Evolutionary conservation across 2,329 filamentous ascomycete species (phyloP).

Genomic region (Pseudocercospora fijiensis): DNA sequence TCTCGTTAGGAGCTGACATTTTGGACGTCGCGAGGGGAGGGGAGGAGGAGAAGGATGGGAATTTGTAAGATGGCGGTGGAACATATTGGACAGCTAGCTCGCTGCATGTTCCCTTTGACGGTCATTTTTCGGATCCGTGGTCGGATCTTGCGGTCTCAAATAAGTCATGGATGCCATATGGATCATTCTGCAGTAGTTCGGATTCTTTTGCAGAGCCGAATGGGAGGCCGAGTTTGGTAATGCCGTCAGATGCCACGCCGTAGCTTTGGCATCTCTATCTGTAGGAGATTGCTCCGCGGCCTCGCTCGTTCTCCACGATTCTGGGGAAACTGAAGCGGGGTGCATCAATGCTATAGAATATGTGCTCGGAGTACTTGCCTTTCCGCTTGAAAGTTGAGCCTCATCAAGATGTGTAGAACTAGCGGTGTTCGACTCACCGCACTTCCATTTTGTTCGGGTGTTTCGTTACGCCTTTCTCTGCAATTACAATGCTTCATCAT

Average conservation of each 20-base stretch:
- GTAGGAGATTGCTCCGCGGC: no score
- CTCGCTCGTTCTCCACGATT: neutral
- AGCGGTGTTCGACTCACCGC: no score
- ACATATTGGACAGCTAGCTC: neutral
- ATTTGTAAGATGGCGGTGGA: neutral
- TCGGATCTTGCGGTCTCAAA: no score
- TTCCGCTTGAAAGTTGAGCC: no score
- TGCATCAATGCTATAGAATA: no score
- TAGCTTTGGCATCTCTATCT: neutral
- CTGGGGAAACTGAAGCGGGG: neutral
- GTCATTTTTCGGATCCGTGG: no score
- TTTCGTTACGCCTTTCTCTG: neutral
- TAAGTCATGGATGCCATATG: constrained; percentile 6
- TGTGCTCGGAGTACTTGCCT: no score
- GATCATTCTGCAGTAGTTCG: neutral
- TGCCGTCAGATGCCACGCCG: neutral
- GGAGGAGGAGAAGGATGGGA: neutral
- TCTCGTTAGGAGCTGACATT: neutral
- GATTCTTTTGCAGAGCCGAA: neutral
- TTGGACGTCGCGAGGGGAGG: neutral
- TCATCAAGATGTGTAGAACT: no score
- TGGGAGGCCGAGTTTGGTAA: neutral
- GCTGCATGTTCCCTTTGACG: neutral
- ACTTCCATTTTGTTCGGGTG: no score
- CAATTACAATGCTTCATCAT: neutral